These are phyloP conservation scores for Dryadomyces quercus-mongolicae DNA, from an alignment of 2,329 filamentous ascomycete genomes.

Conservation along the genomic window DNA sequence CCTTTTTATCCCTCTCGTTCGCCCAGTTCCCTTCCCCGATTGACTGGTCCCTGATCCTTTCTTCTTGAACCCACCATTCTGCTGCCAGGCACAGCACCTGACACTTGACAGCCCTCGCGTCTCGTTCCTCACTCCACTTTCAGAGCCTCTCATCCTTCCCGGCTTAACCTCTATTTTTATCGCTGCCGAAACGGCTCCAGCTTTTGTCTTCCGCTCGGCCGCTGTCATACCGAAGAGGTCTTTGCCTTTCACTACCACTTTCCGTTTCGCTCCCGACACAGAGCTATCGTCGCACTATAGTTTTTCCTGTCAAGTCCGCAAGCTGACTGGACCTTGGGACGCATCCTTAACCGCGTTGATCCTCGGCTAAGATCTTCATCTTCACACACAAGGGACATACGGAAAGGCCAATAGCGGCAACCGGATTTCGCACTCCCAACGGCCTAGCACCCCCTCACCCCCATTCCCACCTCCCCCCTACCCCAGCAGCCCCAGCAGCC, in stretches of 20 bases:
- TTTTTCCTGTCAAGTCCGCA: not conserved
- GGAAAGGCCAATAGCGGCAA: slow-evolving; percentile 6
- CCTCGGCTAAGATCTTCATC: slow-evolving; percentile 9
- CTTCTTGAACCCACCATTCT: too few relatives aligned
- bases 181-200: not conserved
- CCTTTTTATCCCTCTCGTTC: too few relatives aligned
- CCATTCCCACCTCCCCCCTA: not conserved
- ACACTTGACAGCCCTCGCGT: too few relatives aligned
- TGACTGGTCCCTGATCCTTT: too few relatives aligned
- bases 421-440: slow-evolving; percentile 3
- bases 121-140: not conserved
- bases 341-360: slow-evolving; percentile 6
- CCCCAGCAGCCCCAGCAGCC: not conserved
- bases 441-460: not conserved
- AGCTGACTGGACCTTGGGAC: not conserved
- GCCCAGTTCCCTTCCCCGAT: too few relatives aligned
- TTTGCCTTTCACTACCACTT: too few relatives aligned
- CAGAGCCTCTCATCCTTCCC: not conserved
- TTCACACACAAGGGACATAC: not conserved
- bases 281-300: not conserved
- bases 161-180: not conserved
- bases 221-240: not conserved
- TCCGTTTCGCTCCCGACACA: not conserved
- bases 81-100: too few relatives aligned
- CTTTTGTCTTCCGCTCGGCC: slow-evolving; percentile 1